Base-by-base conservation (phyloP, 2,329 filamentous ascomycete genomes). In the Talaromyces verruculosus region DNA sequence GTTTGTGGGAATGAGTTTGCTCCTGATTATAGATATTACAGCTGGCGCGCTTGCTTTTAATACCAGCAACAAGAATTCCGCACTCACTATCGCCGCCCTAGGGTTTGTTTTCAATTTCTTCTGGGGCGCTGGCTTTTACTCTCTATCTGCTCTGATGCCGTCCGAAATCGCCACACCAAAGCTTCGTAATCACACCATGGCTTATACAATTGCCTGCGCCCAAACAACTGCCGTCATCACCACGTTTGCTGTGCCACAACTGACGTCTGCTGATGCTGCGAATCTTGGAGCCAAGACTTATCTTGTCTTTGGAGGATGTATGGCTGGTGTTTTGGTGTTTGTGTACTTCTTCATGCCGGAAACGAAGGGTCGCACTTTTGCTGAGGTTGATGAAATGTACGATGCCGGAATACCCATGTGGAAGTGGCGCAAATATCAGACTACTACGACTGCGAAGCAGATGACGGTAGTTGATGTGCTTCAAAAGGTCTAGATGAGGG, bases 91-190 rank as follows among this genome's bases (percentile, higher is more conserved):
- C 11, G 76, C 77, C 5, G 72, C 70, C 1, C 65, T 79, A 5
- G 73, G 72, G 3, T 76, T 79, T 57, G 69, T 78, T 22, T 78
- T 79, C 68, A 76, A 74, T 45, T 79, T 78, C 70, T 77, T 78
- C 67, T 77, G 76, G 71, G 73, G 75, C 11, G 74, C 74, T 8
- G 77, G 75, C 0, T 79, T 78, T 68, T 74, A 73, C 67, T 77
- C 77, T 1, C 65, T 79, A 35, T 76, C 72, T 13, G 71, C 69
- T 28, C 57, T 76, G 49, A 75, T 77, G 71, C 75, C 76, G 3
- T 72, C 76, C 3, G 76, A 78, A 65, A 77, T 79, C 61, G 73
- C 76, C 10, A 77, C 75, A 7, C 74, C 74, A 37, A 74, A 73
- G 55, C 72, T 78, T n/a, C 75, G 76, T 47, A 73, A 78, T 66